Conservation (phyloP, 441 rosid species). For the Populus tomentosa region DNA sequence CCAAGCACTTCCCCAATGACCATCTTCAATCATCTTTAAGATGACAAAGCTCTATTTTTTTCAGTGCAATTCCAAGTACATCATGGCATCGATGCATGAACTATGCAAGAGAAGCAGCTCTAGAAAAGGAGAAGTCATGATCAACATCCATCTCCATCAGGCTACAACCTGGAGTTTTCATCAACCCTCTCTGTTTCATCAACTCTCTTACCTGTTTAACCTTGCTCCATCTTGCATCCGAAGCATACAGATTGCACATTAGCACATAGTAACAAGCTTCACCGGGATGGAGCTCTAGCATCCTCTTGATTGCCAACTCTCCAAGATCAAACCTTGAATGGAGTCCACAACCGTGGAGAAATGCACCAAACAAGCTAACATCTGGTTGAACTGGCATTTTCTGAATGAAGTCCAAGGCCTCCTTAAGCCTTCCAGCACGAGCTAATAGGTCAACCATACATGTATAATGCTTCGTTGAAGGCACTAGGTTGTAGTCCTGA, state of each 20-base stretch:
- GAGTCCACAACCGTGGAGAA: constrained; percentile 78
- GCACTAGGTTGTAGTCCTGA: constrained; percentile 38
- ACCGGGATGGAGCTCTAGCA: constrained; percentile 54
- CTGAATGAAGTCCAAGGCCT: constrained; percentile 49
- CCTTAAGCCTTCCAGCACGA: constrained; percentile 57
- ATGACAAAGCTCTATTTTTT: not conserved
- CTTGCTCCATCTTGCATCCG: constrained; percentile 73
- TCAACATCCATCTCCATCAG: constrained; percentile 39
- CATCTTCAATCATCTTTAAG: not conserved
- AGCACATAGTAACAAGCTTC: constrained; percentile 80
- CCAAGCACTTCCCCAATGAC: not conserved
- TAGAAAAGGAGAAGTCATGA: constrained; percentile 16
- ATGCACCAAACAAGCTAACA: constrained; percentile 53
- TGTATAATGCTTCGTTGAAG: constrained; percentile 50
- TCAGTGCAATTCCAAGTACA: not conserved
- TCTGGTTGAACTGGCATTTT: constrained; percentile 54
- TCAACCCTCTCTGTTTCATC: constrained; percentile 60
- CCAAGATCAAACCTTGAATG: constrained; percentile 86
- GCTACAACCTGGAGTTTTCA: constrained; percentile 56
- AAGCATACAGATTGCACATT: constrained; percentile 67
- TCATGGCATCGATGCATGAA: not conserved
- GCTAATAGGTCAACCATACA: constrained; percentile 74
- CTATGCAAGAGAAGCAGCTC: constrained; percentile 30
- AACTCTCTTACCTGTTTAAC: constrained; percentile 55
- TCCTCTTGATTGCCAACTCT: constrained; percentile 53